Evolutionary conservation across 176 grass and related monocot genomes (phyloP).

Genomic region (Ensete glaucum): DNA sequence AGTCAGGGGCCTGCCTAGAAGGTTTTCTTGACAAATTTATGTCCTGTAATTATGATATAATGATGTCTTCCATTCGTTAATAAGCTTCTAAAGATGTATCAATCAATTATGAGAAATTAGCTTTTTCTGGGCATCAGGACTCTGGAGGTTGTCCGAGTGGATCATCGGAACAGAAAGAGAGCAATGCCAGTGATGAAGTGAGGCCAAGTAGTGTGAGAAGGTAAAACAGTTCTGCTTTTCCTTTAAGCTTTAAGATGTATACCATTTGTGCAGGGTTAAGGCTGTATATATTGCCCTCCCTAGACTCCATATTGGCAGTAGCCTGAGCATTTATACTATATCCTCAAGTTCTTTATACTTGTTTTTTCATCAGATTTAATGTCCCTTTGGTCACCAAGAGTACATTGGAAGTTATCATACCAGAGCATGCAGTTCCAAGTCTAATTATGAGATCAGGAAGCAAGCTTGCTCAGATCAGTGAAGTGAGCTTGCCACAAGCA

Average conservation of each 20-base stretch:
- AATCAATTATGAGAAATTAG: not conserved
- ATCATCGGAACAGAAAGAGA: slow-evolving; percentile 73
- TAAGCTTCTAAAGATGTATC: not conserved
- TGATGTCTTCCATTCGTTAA: not conserved
- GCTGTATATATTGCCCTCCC: not conserved
- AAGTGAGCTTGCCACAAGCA: slow-evolving; percentile 24
- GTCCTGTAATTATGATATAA: not conserved
- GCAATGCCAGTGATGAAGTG: slow-evolving; percentile 74
- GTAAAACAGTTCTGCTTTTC: slow-evolving; percentile 21
- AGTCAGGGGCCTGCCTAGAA: not conserved
- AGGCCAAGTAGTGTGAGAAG: slow-evolving; percentile 62
- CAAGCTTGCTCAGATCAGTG: slow-evolving; percentile 96
- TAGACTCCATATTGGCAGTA: not conserved
- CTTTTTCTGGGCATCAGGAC: slow-evolving; percentile 43
- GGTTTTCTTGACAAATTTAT: not conserved
- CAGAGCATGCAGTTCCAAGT: slow-evolving; percentile 59
- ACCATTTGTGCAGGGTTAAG: not conserved
- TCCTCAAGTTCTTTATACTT: slow-evolving; percentile 15
- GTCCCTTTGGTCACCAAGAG: slow-evolving; percentile 84
- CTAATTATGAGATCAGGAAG: slow-evolving; percentile 83
- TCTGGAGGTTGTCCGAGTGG: slow-evolving; percentile 68
- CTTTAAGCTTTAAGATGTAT: slow-evolving; percentile 14
- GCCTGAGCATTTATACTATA: slow-evolving; percentile 1
- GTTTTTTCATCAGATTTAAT: slow-evolving; percentile 44
- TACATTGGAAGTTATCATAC: slow-evolving; percentile 87